Percentiles rank a stretch among this genome's conserved stretches.
phyloP scores from a whole-genome alignment of 805 yeast genomes.

The Candida sithepensis region DNA sequence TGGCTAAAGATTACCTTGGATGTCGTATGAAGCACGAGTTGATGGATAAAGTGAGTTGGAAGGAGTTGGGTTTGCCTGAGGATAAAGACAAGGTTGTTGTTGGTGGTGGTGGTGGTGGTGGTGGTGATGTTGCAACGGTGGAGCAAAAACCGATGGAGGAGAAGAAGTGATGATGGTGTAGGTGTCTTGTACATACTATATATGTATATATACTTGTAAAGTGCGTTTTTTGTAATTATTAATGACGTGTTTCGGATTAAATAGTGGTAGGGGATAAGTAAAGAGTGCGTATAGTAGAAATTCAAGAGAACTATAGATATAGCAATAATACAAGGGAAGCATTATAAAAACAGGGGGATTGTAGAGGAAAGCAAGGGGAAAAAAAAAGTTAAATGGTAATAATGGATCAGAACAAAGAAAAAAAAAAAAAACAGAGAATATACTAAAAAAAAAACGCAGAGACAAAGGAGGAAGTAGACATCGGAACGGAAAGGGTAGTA shows the following conservation, averaged over 20 bases:
- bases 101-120: background rate
- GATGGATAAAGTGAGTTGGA: conserved; percentile 36
- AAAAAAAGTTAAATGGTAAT: background rate
- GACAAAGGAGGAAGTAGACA: no score
- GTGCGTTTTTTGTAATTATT: no score
- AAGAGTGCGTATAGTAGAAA: background rate
- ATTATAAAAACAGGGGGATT: background rate
- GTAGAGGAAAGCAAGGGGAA: background rate
- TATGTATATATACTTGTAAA: no score
- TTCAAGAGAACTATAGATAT: background rate
- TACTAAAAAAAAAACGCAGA: background rate
- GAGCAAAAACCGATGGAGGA: no score
- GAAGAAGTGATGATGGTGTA: background rate
- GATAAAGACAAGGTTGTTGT: no score
- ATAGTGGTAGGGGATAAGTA: no score
- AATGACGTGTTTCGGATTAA: no score
- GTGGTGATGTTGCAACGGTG: background rate
- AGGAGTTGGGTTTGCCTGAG: conserved; percentile 34
- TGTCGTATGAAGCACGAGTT: conserved; percentile 81
- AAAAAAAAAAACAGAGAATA: background rate
- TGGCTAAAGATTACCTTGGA: conserved; percentile 76
- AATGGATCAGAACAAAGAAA: no score
- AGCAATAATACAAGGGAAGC: background rate
- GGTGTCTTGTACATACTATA: no score
- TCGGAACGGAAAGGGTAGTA: no score